Evolutionary conservation across 768 basidiomycete genomes (phyloP).

Genomic region (Dictyophora rubrovolvata): DNA sequence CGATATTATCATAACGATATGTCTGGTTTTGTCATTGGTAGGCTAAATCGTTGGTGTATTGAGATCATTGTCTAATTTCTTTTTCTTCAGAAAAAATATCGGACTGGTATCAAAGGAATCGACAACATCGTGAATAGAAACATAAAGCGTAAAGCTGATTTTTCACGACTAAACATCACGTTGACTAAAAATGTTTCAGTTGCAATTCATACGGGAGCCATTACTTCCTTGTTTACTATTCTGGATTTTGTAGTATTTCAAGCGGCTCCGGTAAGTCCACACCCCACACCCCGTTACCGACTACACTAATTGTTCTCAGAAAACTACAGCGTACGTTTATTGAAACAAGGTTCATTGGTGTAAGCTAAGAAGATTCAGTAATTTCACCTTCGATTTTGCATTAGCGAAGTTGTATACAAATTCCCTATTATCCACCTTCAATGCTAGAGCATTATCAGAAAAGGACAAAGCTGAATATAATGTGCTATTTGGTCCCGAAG

Average conservation of each 20-base stretch:
- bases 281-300: neutral
- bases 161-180: neutral
- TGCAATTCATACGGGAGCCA: neutral
- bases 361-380: neutral
- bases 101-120: constrained; percentile 27
- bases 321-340: neutral
- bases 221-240: neutral
- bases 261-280: neutral
- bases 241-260: neutral
- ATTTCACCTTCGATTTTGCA: constrained; percentile 21
- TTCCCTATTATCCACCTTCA: constrained; percentile 25
- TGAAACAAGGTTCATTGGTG: neutral
- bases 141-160: constrained; percentile 20
- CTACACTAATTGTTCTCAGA: neutral
- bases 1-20: constrained; percentile 37
- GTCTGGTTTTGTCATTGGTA: constrained; percentile 35
- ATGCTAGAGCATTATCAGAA: constrained; percentile 15
- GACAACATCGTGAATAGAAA: constrained; percentile 29
- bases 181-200: neutral
- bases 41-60: neutral
- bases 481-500: neutral
- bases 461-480: neutral
- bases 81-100: constrained; percentile 22
- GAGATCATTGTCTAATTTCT: neutral
- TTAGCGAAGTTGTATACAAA: constrained; percentile 28